A percentile compares a stretch with the other conserved stretches of the same genome.
phyloP scores from a whole-genome alignment of 164 flowering plant species.

The Sextonia rubra region DNA sequence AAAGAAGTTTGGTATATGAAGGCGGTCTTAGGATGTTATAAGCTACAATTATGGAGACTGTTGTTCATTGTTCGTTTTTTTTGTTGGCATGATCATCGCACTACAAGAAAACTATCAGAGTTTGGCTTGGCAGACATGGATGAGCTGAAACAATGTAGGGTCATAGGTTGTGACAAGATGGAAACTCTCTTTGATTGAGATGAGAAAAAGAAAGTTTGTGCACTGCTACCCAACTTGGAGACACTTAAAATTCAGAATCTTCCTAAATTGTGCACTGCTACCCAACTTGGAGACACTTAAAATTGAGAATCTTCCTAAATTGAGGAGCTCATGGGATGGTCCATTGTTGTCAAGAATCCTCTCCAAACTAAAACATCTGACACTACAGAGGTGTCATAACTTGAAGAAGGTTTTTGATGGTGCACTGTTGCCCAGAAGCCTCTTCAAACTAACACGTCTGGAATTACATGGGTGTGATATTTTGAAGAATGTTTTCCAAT shows the following conservation, averaged over 20 bases:
- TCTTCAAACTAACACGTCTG: neutral
- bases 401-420: no score
- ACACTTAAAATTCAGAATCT: neutral
- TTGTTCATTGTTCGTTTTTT: neutral
- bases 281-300: no score
- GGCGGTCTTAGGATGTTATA: neutral
- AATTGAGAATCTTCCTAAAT: no score
- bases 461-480: rapidly evolving
- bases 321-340: neutral
- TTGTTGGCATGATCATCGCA: neutral
- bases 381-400: no score
- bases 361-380: no score
- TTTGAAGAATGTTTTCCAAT: neutral
- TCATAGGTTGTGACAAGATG: neutral
- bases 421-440: neutral
- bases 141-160: neutral
- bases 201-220: neutral
- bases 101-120: neutral
- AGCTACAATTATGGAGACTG: neutral
- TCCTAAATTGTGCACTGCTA: neutral
- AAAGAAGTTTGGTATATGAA: neutral
- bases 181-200: neutral
- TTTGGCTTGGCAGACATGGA: neutral
- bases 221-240: neutral
- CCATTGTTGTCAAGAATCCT: neutral